These are phyloP conservation scores for Aquilaria malaccensis DNA, from an alignment of 345 rosid species.

Conservation along the genomic window DNA sequence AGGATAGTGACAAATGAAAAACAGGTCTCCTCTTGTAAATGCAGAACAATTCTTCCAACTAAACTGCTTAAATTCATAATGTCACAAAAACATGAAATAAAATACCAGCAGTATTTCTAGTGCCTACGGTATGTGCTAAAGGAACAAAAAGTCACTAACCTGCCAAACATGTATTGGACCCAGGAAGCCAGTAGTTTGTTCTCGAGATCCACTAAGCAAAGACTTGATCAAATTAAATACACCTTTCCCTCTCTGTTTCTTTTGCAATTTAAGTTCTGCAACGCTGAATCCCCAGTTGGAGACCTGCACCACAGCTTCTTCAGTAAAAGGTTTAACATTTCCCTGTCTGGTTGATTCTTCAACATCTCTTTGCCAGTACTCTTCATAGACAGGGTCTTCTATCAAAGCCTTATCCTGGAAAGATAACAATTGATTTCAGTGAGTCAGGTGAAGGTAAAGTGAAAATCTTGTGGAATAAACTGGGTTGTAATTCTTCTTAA, in stretches of 20 bases:
- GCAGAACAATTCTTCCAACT: too few relatives aligned
- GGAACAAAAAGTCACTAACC: slow-evolving; percentile 26
- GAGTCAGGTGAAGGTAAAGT: too few relatives aligned
- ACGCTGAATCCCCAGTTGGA: slow-evolving; percentile 70
- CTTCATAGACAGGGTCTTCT: slow-evolving; percentile 63
- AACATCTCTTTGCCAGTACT: slow-evolving; percentile 71
- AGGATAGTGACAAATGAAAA: too few relatives aligned
- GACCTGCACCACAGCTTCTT: slow-evolving; percentile 61
- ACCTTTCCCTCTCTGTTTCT: slow-evolving; percentile 39
- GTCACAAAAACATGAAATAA: slow-evolving; percentile 1
- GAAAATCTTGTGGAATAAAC: too few relatives aligned
- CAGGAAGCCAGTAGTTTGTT: slow-evolving; percentile 52
- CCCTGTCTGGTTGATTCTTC: slow-evolving; percentile 67
- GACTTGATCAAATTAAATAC: slow-evolving; percentile 30
- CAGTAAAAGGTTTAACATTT: slow-evolving; percentile 50
- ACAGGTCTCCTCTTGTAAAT: too few relatives aligned
- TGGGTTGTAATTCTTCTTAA: background rate
- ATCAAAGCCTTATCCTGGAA: slow-evolving; percentile 58
- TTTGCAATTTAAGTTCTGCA: slow-evolving; percentile 48
- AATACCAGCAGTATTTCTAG: background rate
- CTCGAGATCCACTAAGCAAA: slow-evolving; percentile 26
- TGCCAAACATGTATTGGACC: slow-evolving; percentile 80
- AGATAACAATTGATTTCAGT: background rate
- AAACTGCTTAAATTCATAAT: background rate
- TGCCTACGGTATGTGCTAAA: background rate